Evolutionary conservation across 148 eudicot genomes (phyloP).

Genomic region (Bassia scoparia): DNA sequence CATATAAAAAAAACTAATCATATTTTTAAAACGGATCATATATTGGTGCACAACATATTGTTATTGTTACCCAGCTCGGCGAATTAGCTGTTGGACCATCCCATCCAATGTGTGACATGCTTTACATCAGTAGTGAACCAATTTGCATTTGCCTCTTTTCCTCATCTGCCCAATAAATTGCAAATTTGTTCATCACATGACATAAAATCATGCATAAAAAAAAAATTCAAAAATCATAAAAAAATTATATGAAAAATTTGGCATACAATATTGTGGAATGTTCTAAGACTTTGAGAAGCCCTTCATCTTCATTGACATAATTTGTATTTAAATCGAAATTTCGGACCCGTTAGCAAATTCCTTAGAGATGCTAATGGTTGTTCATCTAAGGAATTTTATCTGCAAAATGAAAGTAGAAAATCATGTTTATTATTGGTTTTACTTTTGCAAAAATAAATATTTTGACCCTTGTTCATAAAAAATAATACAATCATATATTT

Average conservation of each 20-base stretch:
- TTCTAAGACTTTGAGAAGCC: constrained; percentile 26
- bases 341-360: neutral
- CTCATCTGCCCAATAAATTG: constrained; percentile 31
- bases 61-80: constrained; percentile 38
- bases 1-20: neutral
- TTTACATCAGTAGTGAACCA: constrained; percentile 49
- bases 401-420: constrained; percentile 12
- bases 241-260: neutral
- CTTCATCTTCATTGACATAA: constrained; percentile 22
- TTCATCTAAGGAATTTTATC: constrained; percentile 1
- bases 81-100: constrained; percentile 52
- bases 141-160: constrained; percentile 43
- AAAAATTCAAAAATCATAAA: neutral
- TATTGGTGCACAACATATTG: neutral
- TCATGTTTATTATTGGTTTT: constrained; percentile 12
- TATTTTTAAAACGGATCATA: neutral
- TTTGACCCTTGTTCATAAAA: neutral
- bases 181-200: neutral
- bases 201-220: too few species aligned
- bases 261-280: constrained; percentile 25
- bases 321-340: neutral
- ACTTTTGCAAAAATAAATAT: neutral
- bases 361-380: neutral
- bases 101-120: constrained; percentile 57
- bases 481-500: neutral